These are phyloP conservation scores for Gnomoniopsis smithogilvyi DNA, from an alignment of 2,329 filamentous ascomycete species.

Conservation along the genomic window DNA sequence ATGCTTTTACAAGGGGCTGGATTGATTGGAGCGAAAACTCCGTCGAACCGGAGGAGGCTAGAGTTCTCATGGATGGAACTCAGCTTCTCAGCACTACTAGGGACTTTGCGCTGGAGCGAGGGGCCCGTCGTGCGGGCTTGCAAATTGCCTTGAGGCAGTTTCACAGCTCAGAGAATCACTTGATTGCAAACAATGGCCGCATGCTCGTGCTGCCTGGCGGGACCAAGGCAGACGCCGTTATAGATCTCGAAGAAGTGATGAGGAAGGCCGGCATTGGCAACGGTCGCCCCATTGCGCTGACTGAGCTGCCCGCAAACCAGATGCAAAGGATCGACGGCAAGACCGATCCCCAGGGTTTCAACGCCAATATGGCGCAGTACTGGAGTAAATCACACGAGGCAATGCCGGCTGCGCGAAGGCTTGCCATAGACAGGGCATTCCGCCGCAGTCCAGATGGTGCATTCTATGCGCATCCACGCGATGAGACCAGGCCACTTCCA, in stretches of 20 bases:
- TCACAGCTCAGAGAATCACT: constrained; percentile 34
- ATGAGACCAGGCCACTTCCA: constrained; percentile 10
- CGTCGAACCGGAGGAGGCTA: constrained; percentile 14
- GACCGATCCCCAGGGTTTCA: constrained; percentile 18
- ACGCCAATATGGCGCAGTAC: constrained; percentile 16
- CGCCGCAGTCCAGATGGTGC: background rate
- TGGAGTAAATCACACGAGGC: constrained; percentile 1
- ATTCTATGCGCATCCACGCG: background rate
- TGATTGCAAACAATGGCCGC: constrained; percentile 33
- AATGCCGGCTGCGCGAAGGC: constrained; percentile 14
- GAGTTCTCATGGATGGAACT: background rate
- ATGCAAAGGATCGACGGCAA: constrained; percentile 15
- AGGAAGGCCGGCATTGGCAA: constrained; percentile 7
- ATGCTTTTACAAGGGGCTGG: constrained; percentile 17
- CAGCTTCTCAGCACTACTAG: constrained; percentile 1
- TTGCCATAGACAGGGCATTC: background rate
- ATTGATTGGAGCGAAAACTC: constrained; percentile 6
- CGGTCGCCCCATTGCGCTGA: constrained; percentile 5
- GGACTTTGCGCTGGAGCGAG: constrained; percentile 35
- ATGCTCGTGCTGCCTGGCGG: constrained; percentile 32
- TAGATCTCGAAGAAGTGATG: constrained; percentile 22
- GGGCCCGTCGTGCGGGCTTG: constrained; percentile 41
- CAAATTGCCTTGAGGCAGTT: constrained; percentile 39
- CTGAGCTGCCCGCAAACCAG: constrained; percentile 2
- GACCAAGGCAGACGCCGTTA: constrained; percentile 18